These are phyloP conservation scores for Mortierella sp. DNA, from an alignment of 371 early-diverging fungal species.

Conservation along the genomic window DNA sequence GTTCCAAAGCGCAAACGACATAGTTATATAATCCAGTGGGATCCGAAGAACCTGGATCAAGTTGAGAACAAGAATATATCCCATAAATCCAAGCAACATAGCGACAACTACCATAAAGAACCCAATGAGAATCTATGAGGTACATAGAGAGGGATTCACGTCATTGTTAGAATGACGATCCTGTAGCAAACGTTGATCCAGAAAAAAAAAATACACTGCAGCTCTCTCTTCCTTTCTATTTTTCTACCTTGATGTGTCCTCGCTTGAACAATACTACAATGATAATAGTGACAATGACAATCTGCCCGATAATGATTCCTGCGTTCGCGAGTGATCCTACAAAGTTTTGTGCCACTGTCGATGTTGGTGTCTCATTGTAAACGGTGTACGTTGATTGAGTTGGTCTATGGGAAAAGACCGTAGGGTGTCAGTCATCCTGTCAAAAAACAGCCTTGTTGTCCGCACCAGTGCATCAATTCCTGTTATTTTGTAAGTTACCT, in stretches of 20 bases:
- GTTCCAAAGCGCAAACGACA: conserved; percentile 85
- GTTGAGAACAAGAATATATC: conserved; percentile 74
- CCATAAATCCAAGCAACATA: conserved; percentile 81
- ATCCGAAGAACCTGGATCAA: conserved; percentile 72
- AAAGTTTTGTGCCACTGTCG: conserved; percentile 41
- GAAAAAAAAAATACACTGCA: background rate
- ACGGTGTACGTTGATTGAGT: conserved; percentile 63
- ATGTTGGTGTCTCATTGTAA: conserved; percentile 44
- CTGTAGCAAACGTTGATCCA: background rate
- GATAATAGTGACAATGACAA: conserved; percentile 82
- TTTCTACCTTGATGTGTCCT: conserved; percentile 73
- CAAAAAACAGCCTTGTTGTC: background rate
- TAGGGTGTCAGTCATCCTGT: background rate
- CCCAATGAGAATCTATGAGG: conserved; percentile 71
- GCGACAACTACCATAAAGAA: conserved; percentile 83
- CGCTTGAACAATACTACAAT: conserved; percentile 82
- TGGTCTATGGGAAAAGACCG: conserved; percentile 54
- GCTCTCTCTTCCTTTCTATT: background rate
- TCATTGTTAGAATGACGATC: background rate
- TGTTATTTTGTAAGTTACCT: conserved; percentile 49
- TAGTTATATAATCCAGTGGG: conserved; percentile 82
- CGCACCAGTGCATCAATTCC: background rate
- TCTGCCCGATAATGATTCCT: conserved; percentile 81
- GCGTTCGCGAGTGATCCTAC: conserved; percentile 72
- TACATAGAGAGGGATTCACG: background rate